Conservation (phyloP, 495 filamentous ascomycete species). For the Talaromyces thailandensis region DNA sequence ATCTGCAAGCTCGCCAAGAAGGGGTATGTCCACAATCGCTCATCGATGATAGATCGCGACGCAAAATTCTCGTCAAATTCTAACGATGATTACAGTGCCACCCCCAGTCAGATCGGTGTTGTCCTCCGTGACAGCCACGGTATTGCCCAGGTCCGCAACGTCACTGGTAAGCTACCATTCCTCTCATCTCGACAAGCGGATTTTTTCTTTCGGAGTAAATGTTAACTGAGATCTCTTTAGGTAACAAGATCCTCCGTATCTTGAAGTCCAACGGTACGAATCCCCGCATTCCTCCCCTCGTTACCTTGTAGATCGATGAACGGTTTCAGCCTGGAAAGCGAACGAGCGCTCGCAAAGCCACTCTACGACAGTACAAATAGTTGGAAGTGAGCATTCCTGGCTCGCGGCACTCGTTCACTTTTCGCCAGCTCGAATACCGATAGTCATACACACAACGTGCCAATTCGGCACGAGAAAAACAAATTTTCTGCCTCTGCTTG, state of each 20-base stretch:
- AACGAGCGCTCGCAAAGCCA: background rate
- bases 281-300: constrained; percentile 8
- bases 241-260: constrained; percentile 99
- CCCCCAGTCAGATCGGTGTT: constrained; percentile 97
- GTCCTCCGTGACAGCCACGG: constrained; percentile 95
- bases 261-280: constrained; percentile 86
- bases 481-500: constrained; percentile 76
- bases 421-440: background rate
- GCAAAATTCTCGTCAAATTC: background rate
- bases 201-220: background rate
- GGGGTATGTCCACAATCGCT: constrained; percentile 35
- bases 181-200: background rate
- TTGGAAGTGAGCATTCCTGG: background rate
- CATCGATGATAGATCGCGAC: background rate
- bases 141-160: constrained; percentile 91
- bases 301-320: constrained; percentile 1
- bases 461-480: constrained; percentile 5
- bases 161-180: constrained; percentile 67
- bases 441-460: background rate
- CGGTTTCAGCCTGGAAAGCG: background rate
- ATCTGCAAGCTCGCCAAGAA: constrained; percentile 98
- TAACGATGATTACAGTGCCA: constrained; percentile 44
- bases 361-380: background rate
- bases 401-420: background rate
- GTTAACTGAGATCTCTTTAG: constrained; percentile 36